These are phyloP conservation scores for Albizia julibrissin DNA, from an alignment of 306 rosid genomes.

Conservation along the genomic window DNA sequence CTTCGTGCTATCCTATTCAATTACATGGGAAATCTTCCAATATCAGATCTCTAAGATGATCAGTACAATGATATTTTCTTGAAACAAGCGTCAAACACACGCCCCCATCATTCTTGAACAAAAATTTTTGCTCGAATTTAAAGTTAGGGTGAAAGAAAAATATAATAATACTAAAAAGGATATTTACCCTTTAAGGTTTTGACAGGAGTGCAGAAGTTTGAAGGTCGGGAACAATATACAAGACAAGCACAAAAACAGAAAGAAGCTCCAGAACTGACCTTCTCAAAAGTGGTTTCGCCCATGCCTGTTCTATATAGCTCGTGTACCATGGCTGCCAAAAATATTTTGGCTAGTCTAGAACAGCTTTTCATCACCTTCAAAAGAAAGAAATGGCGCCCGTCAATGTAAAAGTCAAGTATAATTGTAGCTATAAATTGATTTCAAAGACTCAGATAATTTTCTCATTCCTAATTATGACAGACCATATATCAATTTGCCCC, in stretches of 20 bases:
- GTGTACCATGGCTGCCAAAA: constrained; percentile 88
- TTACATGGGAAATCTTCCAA: constrained; percentile 1
- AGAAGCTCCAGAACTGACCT: constrained; percentile 59
- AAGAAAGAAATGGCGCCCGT: constrained; percentile 18
- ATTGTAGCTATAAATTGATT: constrained; percentile 10
- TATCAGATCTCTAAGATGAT: constrained; percentile 10
- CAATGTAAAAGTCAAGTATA: constrained; percentile 12
- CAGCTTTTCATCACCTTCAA: constrained; percentile 84
- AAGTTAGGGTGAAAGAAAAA: neutral
- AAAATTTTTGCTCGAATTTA: neutral
- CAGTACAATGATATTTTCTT: neutral
- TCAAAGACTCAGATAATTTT: constrained; percentile 6
- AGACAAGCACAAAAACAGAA: neutral
- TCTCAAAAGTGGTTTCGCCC: constrained; percentile 93
- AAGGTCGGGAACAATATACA: constrained; percentile 19
- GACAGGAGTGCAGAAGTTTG: constrained; percentile 8
- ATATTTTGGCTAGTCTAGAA: constrained; percentile 73
- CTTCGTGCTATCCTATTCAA: neutral
- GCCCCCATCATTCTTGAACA: neutral
- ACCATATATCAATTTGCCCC: constrained; percentile 22
- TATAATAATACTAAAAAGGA: neutral
- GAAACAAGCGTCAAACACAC: neutral
- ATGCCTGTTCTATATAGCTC: constrained; percentile 90
- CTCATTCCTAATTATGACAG: neutral
- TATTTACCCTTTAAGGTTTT: neutral